These are phyloP conservation scores for Coemansia sp. DNA, from an alignment of 192 early-diverging fungal genomes.

Conservation along the genomic window DNA sequence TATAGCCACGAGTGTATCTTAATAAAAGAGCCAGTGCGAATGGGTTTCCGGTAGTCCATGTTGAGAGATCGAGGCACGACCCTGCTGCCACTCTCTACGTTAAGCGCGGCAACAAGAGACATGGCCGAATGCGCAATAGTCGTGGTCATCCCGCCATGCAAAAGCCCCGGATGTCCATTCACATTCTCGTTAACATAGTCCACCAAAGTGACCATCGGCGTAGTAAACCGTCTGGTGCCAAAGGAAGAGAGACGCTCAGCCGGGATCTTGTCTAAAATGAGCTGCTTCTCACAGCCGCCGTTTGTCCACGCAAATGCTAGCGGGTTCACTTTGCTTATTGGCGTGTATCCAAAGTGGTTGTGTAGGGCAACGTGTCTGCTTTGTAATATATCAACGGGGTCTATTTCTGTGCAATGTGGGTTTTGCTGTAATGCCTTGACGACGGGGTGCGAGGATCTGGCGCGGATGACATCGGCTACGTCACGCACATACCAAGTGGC, in stretches of 20 bases:
- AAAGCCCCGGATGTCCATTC: constrained; percentile 33
- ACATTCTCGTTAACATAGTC: constrained; percentile 37
- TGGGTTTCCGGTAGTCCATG: constrained; percentile 46
- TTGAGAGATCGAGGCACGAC: constrained; percentile 25
- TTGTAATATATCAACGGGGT: no score
- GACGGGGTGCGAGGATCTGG: constrained; percentile 19
- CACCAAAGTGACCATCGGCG: constrained; percentile 32
- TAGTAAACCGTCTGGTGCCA: neutral
- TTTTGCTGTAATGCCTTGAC: constrained; percentile 18
- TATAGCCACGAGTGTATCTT: constrained; percentile 47
- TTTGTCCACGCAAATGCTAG: constrained; percentile 28
- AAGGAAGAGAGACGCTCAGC: constrained; percentile 10
- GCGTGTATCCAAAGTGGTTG: constrained; percentile 30
- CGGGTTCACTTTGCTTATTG: constrained; percentile 19
- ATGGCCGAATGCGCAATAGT: constrained; percentile 30
- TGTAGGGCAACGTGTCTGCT: no score
- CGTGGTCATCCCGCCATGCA: constrained; percentile 47
- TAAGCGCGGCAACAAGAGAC: constrained; percentile 32
- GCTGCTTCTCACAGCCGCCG: constrained; percentile 5
- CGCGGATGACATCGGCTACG: constrained; percentile 22
- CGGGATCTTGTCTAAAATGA: constrained; percentile 11
- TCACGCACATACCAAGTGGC: constrained; percentile 4
- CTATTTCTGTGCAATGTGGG: constrained; percentile 8
- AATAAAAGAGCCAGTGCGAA: constrained; percentile 32
- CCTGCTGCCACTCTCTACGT: constrained; percentile 11